Percentiles rank a stretch among this genome's conserved stretches.
Evolutionary conservation across 108 stramenopile species (phyloP).

Genomic region (Cylindrotheca closterium): DNA sequence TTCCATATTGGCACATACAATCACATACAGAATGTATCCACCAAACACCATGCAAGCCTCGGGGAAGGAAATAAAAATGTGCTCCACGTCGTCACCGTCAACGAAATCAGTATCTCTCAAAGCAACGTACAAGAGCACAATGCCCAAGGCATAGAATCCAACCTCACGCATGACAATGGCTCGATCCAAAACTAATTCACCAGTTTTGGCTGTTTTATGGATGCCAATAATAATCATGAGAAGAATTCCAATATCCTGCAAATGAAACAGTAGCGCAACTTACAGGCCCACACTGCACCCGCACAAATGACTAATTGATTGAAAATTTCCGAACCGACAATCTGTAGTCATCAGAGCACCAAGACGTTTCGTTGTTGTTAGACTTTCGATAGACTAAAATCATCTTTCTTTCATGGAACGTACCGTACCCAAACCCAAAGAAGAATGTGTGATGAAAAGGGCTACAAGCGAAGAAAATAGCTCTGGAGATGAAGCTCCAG

Average conservation of each 20-base stretch:
- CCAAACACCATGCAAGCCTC: constrained; percentile 63
- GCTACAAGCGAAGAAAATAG: constrained; percentile 63
- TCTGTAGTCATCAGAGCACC: too few species aligned
- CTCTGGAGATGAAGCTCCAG: constrained; percentile 79
- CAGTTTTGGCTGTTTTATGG: constrained; percentile 27
- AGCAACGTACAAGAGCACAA: constrained; percentile 55
- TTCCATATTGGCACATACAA: constrained; percentile 66
- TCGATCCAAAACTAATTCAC: constrained; percentile 49
- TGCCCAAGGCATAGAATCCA: constrained; percentile 62
- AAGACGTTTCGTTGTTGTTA: too few species aligned
- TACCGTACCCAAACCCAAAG: constrained; percentile 81
- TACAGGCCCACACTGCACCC: constrained; percentile 62
- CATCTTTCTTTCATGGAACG: too few species aligned
- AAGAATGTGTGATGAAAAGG: constrained; percentile 79
- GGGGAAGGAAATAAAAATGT: constrained; percentile 57
- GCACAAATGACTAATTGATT: constrained; percentile 88
- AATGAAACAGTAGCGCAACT: background rate
- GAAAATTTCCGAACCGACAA: constrained; percentile 73
- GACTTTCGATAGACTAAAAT: too few species aligned
- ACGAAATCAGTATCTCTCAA: constrained; percentile 41
- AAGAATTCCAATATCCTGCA: background rate
- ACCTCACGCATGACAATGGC: constrained; percentile 68
- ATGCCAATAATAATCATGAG: background rate
- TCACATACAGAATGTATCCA: constrained; percentile 67
- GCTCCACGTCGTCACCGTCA: constrained; percentile 43